Base-by-base conservation (phyloP, 2,329 filamentous ascomycete species). In the Fusarium dlaminii region DNA sequence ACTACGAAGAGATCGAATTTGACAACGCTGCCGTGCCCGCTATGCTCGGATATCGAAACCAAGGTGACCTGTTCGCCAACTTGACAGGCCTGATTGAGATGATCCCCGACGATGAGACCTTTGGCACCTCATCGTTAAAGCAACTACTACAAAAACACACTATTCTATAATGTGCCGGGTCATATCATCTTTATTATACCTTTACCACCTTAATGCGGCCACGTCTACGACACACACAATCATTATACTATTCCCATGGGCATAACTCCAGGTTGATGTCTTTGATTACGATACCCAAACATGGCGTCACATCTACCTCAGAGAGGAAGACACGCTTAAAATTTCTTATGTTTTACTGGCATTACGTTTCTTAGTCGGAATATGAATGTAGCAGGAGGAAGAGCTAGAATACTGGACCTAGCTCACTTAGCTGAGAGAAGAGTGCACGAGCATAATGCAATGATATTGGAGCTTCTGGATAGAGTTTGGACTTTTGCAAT, bases 1-100 rank as follows among this genome's bases (percentile, higher is more conserved):
- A 97, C 83, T 94, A 94, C 81, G 91, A 93, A 71, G 95, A 98
- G 66, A 97, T 98, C 42, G 95, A 98, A 81, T 98, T 98, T 87
- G 94, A 98, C 81, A 90, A 93, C 66, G 93, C 95, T 37, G 92
- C 92, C 51, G 93, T 98, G 5, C 96, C 96, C 2, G 94, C 96
- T 8, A 87, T 98, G 42, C 87, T 98, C 55, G 96, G 94, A 17
- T 99, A 99, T 85, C 91, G 91, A 66, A 94, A 92, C 78, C 90
- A 92, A 79, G 95, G 95, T 60, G 95, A 98, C 74, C 91, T 98
- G 74, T 95, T 98, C 77, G 94, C 94, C 73, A 97, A 95, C 78
- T 86, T 98, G 59, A 94, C 96, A 0, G 95, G 96, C 62, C 88
- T 98, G 58, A 90, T 97, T 72, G 91, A 95, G 79, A 93, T 96